Evolutionary conservation across 2,329 filamentous ascomycete species (phyloP), one percentile per base, ranked within the genome.

Genomic region (Aspergillus ruber): DNA sequence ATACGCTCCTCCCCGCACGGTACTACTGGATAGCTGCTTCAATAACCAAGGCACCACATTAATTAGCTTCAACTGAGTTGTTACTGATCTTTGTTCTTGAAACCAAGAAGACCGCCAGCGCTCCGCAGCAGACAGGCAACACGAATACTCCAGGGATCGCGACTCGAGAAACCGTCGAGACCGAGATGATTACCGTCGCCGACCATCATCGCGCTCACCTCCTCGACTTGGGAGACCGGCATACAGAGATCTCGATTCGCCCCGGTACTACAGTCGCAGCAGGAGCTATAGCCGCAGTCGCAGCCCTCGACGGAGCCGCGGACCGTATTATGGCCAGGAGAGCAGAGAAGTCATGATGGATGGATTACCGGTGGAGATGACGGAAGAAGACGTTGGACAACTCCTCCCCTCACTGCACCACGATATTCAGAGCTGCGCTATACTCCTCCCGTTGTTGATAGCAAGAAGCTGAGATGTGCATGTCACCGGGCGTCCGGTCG

Each of bases 331-430:
- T 54, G 71, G 67, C 21, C 66, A 65, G 40, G 72, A 75, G 46
- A 76, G 71, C 52, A 68, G 68, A 55, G 74, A 76, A 57, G 63
- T 76, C 15, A 76, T 76, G 62, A 69, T 77, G 67, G 74, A 76
- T 55, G 73, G 73, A 42, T 58, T 76, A 45, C 73, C 72, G 40
- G 59, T 69, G 53, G 70, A 76, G 49, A 74, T 76, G 68, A 64
- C 62, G 54, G 73, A 76, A 68, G 70, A 75, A 59, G 72, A 76
- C 67, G 74, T 77, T 72, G 66, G 74, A 66, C 55, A 56, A 58
- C 56, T 64, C 66, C 61, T 60, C 57, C 56, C 56, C 54, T 7
- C 6, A 47, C 48, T 56, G 48, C 42, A 46, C 41, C 43, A 44
- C 45, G 48, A 44, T 41, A 44, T 45, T 32, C 38, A 48, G 45